Base-by-base conservation (phyloP, 805 yeast species). In the Hanseniaspora pseudoguilliermondii region DNA sequence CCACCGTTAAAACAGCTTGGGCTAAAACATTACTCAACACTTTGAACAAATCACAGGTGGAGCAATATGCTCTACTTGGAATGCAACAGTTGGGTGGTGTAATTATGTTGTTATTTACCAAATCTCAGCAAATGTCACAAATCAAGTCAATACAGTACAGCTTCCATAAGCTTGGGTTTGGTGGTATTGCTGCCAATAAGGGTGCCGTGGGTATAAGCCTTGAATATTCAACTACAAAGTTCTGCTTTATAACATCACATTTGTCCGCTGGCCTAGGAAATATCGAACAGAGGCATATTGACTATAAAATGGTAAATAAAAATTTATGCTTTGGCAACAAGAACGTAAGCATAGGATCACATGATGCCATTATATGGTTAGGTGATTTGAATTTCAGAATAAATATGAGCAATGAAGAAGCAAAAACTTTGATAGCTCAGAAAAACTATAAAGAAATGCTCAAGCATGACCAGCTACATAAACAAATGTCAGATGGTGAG, bases 311-410 rank as follows among this genome's bases (percentile, higher is more conserved):
- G 0, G 83, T 93, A 35, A 74, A 82, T 2, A 81, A 79, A 57
- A 86, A 86, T 6, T 73, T 85, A 34, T 72, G 80, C 57, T 86
- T 86, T 65, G 75, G 81, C n/a, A 53, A 46, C 41, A 76, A 75
- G 13, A 75, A 74, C 39, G 67, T 73, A 1, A 72, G 79, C 55
- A 78, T 88, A 3, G 75, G 77, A 51, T 95, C 88, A 61, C 93
- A 85, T 63, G 96, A 91, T 63, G 80, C 82, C 21, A 76, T 90
- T 16, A 78, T 93, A 16, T 88, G 96, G 89, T 75, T 86, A 69
- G 98, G 98, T 8, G 98, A 93, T 68, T 82, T 95, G 69, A 93
- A 93, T 66, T 93, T 83, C 68, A 75, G 98, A 60, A 81, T 93
- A 42, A 72, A 80, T 39, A 70, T 86, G 61, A 76, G 83, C 0